Evolutionary conservation across 805 yeast genomes (phyloP), one percentile per base, ranked within the genome.

Genomic region (Zygosaccharomyces gambellarensis): DNA sequence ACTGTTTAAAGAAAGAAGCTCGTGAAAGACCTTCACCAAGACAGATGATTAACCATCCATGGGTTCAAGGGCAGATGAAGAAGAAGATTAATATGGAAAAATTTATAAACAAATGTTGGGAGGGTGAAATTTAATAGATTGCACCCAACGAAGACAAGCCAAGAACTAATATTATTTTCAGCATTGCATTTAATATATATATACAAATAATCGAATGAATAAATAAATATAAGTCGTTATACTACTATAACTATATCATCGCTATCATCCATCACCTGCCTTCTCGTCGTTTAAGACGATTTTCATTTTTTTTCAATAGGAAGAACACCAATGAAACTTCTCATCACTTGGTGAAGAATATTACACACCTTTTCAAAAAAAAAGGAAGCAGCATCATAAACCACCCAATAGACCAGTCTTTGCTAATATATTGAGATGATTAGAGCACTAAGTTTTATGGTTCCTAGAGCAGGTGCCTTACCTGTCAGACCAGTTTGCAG

Each of bases 31-130:
- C 98, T 9, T 81, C 90, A 44, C 99, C 99, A 7, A 76, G 94
- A 58, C 97, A 94, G 64, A 87, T 94, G 92, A 74, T 94, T 42
- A 77, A 74, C 46, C 99, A 94, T 71, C 97, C 97, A 2, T 94
- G 99, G 99, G 74, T 89, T 48, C 69, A 79, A 14, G 88, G 90
- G 1, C 96, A 87, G 70, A 79, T 79, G 70, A 76, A 71, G 54
- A 81, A 83, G 63, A 74, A 71, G 45, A 95, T 92, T 12, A 79
- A 82, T 56, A 92, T 94, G 98, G 95, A 80, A 55, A 83, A 81
- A 67, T 87, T 94, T 66, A 87, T 94, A 17, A 71, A 72, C 51
- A 80, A 81, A 54, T 82, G 90, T 49, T 87, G 95, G 92, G 80
- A 64, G 28, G 55, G 56, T 10, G 46, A 52, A 12, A 25, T 25